A percentile compares a stretch with the other conserved stretches of the same genome.
Conservation (phyloP, 352 stramenopile species). For the Pythium aristosporum region DNA sequence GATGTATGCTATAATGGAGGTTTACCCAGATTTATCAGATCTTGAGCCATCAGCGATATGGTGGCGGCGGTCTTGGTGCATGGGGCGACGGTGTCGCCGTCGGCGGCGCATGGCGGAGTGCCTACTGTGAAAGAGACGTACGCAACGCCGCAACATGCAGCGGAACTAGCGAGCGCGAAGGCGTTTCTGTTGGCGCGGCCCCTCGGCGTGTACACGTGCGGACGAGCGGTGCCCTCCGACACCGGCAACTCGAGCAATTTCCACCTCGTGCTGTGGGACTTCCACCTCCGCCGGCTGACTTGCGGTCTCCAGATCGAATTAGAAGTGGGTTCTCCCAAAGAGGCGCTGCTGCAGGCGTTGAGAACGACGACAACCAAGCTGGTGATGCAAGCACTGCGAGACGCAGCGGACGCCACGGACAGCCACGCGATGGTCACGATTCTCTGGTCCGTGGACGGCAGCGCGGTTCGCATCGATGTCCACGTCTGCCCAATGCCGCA, state of each 20-base stretch:
- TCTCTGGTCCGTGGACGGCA: conserved; percentile 43
- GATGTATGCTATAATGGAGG: conserved; percentile 3
- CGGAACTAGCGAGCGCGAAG: conserved; percentile 39
- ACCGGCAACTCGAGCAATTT: not conserved
- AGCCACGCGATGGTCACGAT: conserved; percentile 62
- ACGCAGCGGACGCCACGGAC: not conserved
- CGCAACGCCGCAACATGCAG: not conserved
- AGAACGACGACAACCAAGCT: conserved; percentile 21
- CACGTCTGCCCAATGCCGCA: conserved; percentile 60
- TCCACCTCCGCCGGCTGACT: conserved; percentile 56
- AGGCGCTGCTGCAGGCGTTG: conserved; percentile 10
- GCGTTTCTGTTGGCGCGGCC: conserved; percentile 48
- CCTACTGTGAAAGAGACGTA: not conserved
- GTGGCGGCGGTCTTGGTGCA: conserved; percentile 18
- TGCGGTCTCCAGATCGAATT: conserved; percentile 26
- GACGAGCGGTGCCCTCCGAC: conserved; percentile 28
- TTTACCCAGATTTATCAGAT: conserved; percentile 5
- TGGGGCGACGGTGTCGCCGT: conserved; percentile 8
- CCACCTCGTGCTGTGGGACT: conserved; percentile 47
- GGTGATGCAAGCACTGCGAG: conserved; percentile 8
- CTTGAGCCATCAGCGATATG: conserved; percentile 1
- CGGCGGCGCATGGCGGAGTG: not conserved
- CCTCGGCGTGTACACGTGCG: conserved; percentile 63
- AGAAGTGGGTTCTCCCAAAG: not conserved
- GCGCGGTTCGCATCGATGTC: conserved; percentile 35